Percentiles rank a stretch among this genome's conserved stretches.
phyloP scores from a whole-genome alignment of 345 rosid genomes.

The Durio zibethinus region DNA sequence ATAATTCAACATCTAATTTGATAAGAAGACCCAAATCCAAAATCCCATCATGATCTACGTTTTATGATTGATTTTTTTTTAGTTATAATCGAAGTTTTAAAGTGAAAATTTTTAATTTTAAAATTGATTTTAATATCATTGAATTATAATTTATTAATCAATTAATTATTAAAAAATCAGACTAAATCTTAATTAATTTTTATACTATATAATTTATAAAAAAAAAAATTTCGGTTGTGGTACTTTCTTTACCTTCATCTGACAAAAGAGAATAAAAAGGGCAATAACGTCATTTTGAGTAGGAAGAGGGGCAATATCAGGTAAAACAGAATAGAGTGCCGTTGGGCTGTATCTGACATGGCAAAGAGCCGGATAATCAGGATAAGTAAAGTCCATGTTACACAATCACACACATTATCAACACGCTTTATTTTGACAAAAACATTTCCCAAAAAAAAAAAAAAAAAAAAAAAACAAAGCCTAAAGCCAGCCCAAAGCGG shows the following conservation, averaged over 20 bases:
- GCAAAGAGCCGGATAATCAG: not conserved
- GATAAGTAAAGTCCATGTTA: constrained; percentile 6
- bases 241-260: not conserved
- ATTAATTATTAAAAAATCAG: too few species aligned
- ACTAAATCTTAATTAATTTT: too few species aligned
- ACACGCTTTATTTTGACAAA: constrained; percentile 7
- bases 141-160: too few species aligned
- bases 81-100: too few species aligned
- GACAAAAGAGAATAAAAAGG: not conserved
- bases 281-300: not conserved
- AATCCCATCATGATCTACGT: too few species aligned
- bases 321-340: not conserved
- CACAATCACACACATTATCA: not conserved
- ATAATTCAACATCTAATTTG: not conserved
- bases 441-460: not conserved
- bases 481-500: not conserved
- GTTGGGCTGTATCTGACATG: constrained; percentile 11
- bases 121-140: too few species aligned
- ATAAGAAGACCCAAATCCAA: too few species aligned
- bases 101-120: too few species aligned
- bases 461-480: not conserved
- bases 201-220: too few species aligned
- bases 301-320: not conserved
- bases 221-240: too few species aligned
- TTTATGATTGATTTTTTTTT: too few species aligned